Evolutionary conservation across 2,329 filamentous ascomycete species (phyloP), one percentile per base, ranked within the genome.

Genomic region (Aspergillus sp.): DNA sequence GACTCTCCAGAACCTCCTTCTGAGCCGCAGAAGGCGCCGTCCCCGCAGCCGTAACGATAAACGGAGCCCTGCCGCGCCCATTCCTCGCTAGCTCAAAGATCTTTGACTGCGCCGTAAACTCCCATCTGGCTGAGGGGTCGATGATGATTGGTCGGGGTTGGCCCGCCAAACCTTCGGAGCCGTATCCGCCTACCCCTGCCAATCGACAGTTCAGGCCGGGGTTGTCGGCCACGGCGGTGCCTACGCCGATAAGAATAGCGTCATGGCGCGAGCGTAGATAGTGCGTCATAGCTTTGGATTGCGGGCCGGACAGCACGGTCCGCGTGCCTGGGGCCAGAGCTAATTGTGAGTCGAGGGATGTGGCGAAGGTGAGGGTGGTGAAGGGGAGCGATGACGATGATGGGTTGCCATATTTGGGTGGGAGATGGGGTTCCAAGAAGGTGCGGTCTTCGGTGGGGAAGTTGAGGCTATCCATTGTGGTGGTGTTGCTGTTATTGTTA

Each of bases 221-320:
- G 70, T 96, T 85, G 73, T 98, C 94, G 21, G 91, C 89, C 5
- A 91, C 78, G 6, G 92, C 90, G 0, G 94, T 98, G 2, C 90
- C 90, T 3, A 89, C 90, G 15, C 94, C 94, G 39, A 98, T 82
- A 25, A 96, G 82, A 67, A 98, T 96, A 21, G 91, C 92, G 63
- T 90, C 87, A 77, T 98, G 92, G 13, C 84, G 85, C 8, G 88
- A 88, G 68, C 94, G 91, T n/a, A 98, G 85, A 73, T 90, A 91
- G 75, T 98, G 94, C 0, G 94, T 98, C 91, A 98, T 96, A 50
- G 90, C 87, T 77, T 97, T 96, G 36, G 91, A 92, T 62, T 88
- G 83, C 0, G 89, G 85, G 1, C 93, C 93, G 0, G 93, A 97
- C 7, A 97, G 85, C 0, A 84, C 80, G 1, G 93, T 96, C 62